Base-by-base conservation (phyloP, 2,329 filamentous ascomycete genomes). In the Pyrenophora graminea region DNA sequence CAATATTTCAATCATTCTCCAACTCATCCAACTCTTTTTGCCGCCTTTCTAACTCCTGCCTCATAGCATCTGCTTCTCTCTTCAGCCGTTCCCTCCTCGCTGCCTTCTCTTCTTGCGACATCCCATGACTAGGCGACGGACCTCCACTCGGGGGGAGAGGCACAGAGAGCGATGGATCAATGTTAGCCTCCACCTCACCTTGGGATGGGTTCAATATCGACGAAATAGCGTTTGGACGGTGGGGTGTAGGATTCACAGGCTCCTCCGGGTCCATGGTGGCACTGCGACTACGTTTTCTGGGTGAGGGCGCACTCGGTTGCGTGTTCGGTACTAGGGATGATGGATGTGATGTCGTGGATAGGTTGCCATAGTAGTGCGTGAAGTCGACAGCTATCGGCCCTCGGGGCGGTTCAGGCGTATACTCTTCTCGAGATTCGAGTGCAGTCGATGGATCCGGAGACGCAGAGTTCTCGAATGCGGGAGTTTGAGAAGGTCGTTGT, bases 321-420 rank as follows among this genome's bases (percentile, higher is more conserved):
- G 40, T 49, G 52, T 2, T 58, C 46, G 15, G 59, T 56, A 18
- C 55, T 37, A 41, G 64, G 44, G 4, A 25, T 7, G 51, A 46
- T 17, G 55, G 51, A 23, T 62, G 54, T 6, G 59, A 61, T 21
- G 62, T 61, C 3, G 58, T 39, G 4, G 59, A 50, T 19, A 51
- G 38, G 23, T 47, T 63, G 19, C 53, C 48, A 36, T 66, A 60
- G 53, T 71, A 74, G 36, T 68, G 66, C 3, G 71, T 74, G 39
- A 74, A 74, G 55, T 74, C 71, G 34, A 74, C 64, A 5, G 71
- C 67, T 2, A 70, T 52, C 12, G 71, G 70, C 2, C 64, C 70
- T 47, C 68, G 61, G 10, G 39, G 39, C 8, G 65, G 59, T 18
- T 66, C 63, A 5, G 63, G 60, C 2, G 68, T 62, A 38, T 61